These are phyloP conservation scores for Plasmodium coatneyi DNA, from an alignment of 169 alveolate genomes.

Conservation along the genomic window DNA sequence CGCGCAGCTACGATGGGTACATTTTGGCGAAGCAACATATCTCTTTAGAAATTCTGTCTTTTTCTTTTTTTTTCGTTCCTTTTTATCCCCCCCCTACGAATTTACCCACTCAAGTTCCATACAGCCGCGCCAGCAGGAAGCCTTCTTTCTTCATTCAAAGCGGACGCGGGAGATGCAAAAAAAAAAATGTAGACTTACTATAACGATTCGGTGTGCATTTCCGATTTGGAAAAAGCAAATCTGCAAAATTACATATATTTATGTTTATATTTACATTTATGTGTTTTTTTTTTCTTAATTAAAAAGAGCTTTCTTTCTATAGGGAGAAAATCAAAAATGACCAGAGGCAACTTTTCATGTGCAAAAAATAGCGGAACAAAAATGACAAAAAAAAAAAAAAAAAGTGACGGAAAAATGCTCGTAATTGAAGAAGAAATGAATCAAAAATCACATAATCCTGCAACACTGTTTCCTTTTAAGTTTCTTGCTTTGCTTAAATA, in stretches of 20 bases:
- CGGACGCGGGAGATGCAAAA: not conserved
- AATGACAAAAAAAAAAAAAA: constrained; percentile 1
- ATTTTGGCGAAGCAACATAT: not conserved
- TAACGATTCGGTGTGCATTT: not conserved
- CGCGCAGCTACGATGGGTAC: no score
- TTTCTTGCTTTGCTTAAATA: constrained; percentile 73
- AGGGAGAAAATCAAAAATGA: not conserved
- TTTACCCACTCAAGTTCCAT: not conserved
- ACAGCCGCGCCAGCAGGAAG: not conserved
- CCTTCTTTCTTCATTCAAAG: not conserved
- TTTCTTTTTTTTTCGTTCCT: not conserved
- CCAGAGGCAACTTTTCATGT: not conserved
- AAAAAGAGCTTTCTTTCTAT: not conserved
- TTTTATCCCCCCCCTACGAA: not conserved
- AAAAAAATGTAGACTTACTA: not conserved
- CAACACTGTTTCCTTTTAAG: constrained; percentile 72
- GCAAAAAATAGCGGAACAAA: not conserved
- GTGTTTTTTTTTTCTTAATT: not conserved
- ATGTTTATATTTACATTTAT: not conserved
- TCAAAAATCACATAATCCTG: constrained; percentile 46
- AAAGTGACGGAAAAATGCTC: not conserved
- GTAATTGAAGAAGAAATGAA: not conserved
- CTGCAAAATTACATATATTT: not conserved
- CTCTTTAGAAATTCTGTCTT: not conserved
- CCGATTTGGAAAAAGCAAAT: not conserved